These are phyloP conservation scores for Gossypium turneri DNA, from an alignment of 345 rosid species.

Conservation along the genomic window DNA sequence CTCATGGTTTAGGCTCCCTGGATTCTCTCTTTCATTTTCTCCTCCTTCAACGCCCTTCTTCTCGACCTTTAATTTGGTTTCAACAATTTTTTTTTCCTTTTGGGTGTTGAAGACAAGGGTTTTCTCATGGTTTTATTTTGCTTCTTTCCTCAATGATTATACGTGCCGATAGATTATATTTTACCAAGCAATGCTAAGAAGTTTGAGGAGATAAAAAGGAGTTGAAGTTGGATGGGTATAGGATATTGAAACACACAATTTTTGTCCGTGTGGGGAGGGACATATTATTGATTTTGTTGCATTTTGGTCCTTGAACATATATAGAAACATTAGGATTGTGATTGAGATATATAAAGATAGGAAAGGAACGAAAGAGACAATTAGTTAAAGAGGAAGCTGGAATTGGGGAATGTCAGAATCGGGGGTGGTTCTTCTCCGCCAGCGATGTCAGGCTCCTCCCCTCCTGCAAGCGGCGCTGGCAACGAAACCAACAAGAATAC, in stretches of 20 bases:
- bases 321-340: too few species aligned
- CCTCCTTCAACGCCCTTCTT: constrained; percentile 22
- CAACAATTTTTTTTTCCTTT: neutral
- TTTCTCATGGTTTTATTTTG: neutral
- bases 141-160: neutral
- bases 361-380: neutral
- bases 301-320: neutral
- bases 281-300: neutral
- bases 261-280: neutral
- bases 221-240: neutral
- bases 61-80: neutral
- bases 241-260: neutral
- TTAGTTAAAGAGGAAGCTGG: neutral
- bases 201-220: neutral
- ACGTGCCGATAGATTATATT: neutral
- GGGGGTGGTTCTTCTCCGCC: constrained; percentile 30
- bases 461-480: neutral
- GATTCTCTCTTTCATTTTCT: constrained; percentile 5
- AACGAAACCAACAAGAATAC: neutral
- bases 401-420: constrained; percentile 38
- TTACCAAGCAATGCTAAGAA: neutral
- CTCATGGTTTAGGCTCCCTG: neutral
- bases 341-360: neutral
- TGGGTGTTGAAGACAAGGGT: neutral
- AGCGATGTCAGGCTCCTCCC: neutral